Percentiles rank a stretch among this genome's conserved stretches.
Evolutionary conservation across 805 yeast species (phyloP).

Genomic region (Brettanomyces sp.): DNA sequence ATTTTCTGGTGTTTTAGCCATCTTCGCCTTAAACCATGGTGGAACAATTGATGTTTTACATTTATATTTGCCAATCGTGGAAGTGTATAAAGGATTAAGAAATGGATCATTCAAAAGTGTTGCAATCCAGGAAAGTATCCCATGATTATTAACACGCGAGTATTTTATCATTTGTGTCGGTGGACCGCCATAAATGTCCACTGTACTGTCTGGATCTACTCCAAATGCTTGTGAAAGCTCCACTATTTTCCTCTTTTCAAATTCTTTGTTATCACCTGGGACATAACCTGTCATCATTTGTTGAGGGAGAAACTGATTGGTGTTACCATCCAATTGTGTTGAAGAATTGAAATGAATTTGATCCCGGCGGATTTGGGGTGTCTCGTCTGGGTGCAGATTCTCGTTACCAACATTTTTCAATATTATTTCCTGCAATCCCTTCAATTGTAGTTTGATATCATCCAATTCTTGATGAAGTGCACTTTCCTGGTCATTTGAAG

Average conservation of each 20-base stretch:
- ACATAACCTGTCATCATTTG: no score
- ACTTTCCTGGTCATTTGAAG: neutral
- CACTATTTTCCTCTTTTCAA: neutral
- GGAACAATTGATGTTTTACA: neutral
- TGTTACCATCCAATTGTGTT: no score
- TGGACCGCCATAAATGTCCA: slow-evolving; percentile 34
- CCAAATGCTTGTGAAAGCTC: neutral
- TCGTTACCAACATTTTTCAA: neutral
- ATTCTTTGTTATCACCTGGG: neutral
- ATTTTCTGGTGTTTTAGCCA: neutral
- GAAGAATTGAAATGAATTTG: no score
- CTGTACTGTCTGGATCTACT: slow-evolving; percentile 22
- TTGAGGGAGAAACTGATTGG: no score
- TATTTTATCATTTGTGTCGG: slow-evolving; percentile 33
- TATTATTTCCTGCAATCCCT: neutral
- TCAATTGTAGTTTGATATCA: neutral
- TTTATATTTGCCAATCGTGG: slow-evolving; percentile 9
- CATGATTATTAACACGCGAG: slow-evolving; percentile 36
- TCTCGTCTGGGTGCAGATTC: neutral
- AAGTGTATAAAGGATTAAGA: slow-evolving; percentile 26
- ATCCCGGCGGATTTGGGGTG: no score
- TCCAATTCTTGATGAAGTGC: neutral
- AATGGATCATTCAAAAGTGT: slow-evolving; percentile 38
- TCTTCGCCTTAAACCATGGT: neutral
- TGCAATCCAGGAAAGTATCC: slow-evolving; percentile 44